Conservation (phyloP, 2,329 filamentous ascomycete species). For the Hypoxylon sp. region DNA sequence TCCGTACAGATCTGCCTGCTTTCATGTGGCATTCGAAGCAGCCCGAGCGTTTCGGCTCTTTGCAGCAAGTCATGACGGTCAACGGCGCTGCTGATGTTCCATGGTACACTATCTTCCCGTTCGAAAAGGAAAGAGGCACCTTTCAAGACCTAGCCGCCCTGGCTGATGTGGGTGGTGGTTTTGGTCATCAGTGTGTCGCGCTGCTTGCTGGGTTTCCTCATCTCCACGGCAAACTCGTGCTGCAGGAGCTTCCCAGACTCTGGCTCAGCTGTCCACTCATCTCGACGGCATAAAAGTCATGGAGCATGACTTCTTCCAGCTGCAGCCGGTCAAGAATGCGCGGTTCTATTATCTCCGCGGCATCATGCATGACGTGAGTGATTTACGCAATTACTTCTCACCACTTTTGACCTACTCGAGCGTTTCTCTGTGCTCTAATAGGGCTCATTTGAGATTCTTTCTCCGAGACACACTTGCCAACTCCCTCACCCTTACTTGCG, state of each 20-base stretch:
- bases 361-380: conserved; percentile 55
- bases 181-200: neutral
- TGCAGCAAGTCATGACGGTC: conserved; percentile 1
- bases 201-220: neutral
- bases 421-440: no score
- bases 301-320: conserved; percentile 50
- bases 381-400: neutral
- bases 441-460: no score
- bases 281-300: conserved; percentile 5
- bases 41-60: neutral
- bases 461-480: no score
- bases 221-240: no score
- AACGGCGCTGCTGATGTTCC: neutral
- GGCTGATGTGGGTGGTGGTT: neutral
- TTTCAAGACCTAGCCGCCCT: neutral
- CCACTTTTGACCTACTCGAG: neutral
- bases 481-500: no score
- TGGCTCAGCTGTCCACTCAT: neutral
- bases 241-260: conserved; percentile 3
- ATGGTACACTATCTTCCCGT: neutral
- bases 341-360: conserved; percentile 58
- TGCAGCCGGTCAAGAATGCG: conserved; percentile 49
- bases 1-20: conserved; percentile 45
- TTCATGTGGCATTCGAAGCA: conserved; percentile 32
- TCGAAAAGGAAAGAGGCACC: neutral